Base-by-base conservation (phyloP, 352 stramenopile species). In the Phytopythium helicoides region DNA sequence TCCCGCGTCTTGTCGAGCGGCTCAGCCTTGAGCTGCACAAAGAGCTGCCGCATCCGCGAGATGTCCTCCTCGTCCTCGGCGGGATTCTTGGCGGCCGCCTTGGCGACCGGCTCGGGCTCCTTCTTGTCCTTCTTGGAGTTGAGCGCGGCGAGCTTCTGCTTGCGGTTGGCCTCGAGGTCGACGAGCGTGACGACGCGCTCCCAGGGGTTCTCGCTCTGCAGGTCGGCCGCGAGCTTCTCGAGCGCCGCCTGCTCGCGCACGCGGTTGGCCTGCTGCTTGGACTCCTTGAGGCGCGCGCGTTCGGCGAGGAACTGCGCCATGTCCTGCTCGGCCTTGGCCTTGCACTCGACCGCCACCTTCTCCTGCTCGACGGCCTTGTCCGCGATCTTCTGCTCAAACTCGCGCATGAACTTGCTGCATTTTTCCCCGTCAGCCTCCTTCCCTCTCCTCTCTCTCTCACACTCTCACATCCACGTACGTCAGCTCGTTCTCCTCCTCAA, bases 151-250 rank as follows among this genome's bases (percentile, higher is more conserved):
- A 87, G 81, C 57, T 77, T 84, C 60, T 86, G 75, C 62, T 89
- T 89, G 45, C 78, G 73, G 60, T 70, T 89, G 35, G 62, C 64
- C 47, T 96, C 88, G 22, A 98, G 62, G 36, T 98, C 90, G 42
- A 98, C 90, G 60, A 98, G 82, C 52, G 89, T 97, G 54, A 97
- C 90, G 19, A 97, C 89, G 44, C 85, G 84, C 61, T 98, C 89
- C 90, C 90, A 98, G 47, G 79, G 88, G 74, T 98, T 98, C 54
- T 97, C 90, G 71, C 89, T 97, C 65, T 97, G 84, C 45, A 98
- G 68, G 60, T 98, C 92, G 9, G 88, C 89, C 54, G 94, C 91
- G 65, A 98, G 94, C 53, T 95, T 96, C 72, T 98, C 93, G 45
- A 98, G 69, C 38, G 96, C 97, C 14, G 90, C 86, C 68, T 98